A percentile compares a stretch with the other conserved stretches of the same genome.
Evolutionary conservation across 768 basidiomycete genomes (phyloP).

Genomic region (Serendipita sp.): DNA sequence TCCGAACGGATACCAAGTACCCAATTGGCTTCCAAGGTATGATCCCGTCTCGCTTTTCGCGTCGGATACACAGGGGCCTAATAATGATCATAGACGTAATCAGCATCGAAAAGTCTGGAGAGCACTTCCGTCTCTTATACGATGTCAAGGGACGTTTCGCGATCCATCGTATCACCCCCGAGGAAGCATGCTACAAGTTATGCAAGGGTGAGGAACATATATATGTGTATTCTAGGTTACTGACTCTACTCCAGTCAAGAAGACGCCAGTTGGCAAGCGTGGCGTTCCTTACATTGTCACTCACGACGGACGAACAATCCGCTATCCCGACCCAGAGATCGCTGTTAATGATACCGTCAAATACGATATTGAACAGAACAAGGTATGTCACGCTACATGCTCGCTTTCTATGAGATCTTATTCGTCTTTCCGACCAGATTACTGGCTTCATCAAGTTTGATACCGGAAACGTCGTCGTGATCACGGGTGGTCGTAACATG

Average conservation of each 20-base stretch:
- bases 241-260: slow-evolving; percentile 40
- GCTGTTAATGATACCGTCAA: slow-evolving; percentile 95
- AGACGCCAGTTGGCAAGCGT: slow-evolving; percentile 78
- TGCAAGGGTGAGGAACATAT: slow-evolving; percentile 32
- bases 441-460: slow-evolving; percentile 82
- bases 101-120: slow-evolving; percentile 93
- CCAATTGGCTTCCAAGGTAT: slow-evolving; percentile 95
- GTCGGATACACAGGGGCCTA: neutral
- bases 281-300: slow-evolving; percentile 96
- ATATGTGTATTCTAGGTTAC: neutral
- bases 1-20: slow-evolving; percentile 92
- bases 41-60: slow-evolving; percentile 16
- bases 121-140: slow-evolving; percentile 98
- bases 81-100: slow-evolving; percentile 55
- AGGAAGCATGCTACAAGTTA: slow-evolving; percentile 95
- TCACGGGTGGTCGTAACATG: slow-evolving; percentile 99
- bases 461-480: slow-evolving; percentile 90
- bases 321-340: slow-evolving; percentile 94
- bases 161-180: slow-evolving; percentile 96
- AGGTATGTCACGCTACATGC: slow-evolving; percentile 36
- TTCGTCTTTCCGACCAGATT: neutral
- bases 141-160: slow-evolving; percentile 99
- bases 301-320: slow-evolving; percentile 98
- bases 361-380: slow-evolving; percentile 87
- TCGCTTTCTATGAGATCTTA: slow-evolving; percentile 16